A percentile compares a stretch with the other conserved stretches of the same genome.
phyloP scores from a whole-genome alignment of 1,284 basidiomycete genomes.

The Ganoderma multipileum region DNA sequence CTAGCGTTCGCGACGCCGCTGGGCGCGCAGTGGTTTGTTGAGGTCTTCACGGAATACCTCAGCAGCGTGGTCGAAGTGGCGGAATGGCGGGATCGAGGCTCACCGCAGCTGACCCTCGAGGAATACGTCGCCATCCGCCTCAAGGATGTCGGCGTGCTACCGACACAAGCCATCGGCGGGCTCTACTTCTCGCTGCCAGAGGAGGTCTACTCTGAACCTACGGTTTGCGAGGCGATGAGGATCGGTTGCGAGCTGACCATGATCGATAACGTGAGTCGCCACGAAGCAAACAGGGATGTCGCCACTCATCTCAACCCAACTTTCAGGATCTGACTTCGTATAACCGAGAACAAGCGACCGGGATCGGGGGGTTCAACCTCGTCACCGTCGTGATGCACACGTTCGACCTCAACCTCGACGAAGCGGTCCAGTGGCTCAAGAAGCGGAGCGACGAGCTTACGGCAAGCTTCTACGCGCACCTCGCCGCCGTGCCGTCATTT shows the following conservation, averaged over 20 bases:
- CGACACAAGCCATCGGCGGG: conserved; percentile 43
- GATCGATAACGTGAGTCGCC: conserved; percentile 41
- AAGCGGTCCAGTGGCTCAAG: conserved; percentile 42
- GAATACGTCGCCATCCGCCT: conserved; percentile 42
- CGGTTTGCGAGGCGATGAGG: conserved; percentile 37
- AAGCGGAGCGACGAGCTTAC: conserved; percentile 37
- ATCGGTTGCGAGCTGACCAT: conserved; percentile 21
- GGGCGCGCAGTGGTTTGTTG: conserved; percentile 31
- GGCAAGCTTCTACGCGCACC: conserved; percentile 36
- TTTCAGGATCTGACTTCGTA: conserved; percentile 42
- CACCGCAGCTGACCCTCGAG: conserved; percentile 38
- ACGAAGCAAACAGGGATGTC: neutral
- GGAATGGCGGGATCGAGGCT: conserved; percentile 33
- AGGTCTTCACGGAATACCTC: conserved; percentile 37
- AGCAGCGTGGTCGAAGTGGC: conserved; percentile 42
- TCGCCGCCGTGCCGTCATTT: conserved; percentile 24
- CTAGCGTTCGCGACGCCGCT: conserved; percentile 22
- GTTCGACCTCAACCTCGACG: conserved; percentile 37
- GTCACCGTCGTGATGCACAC: conserved; percentile 41
- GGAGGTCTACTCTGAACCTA: conserved; percentile 42
- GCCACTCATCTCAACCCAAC: neutral
- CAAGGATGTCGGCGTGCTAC: conserved; percentile 41
- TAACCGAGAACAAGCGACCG: conserved; percentile 45
- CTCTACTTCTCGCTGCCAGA: conserved; percentile 44
- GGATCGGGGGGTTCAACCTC: conserved; percentile 45